Evolutionary conservation across 2,329 filamentous ascomycete genomes (phyloP), one percentile per base, ranked within the genome.

Genomic region (Colletotrichum lentis): DNA sequence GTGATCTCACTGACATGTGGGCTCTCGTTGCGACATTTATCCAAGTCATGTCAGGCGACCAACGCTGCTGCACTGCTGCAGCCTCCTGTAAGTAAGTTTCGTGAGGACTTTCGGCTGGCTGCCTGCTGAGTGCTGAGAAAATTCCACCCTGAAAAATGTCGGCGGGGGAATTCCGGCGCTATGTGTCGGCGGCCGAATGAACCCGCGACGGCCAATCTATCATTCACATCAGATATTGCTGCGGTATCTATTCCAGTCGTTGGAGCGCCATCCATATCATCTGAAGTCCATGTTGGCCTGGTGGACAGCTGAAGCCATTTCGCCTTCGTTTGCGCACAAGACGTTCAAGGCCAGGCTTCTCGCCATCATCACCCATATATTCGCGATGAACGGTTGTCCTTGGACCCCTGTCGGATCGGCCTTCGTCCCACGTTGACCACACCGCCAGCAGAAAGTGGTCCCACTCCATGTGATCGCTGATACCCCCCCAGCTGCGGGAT

Each of bases 251-350:
- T 1, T 43, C 16, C 35, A 31, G 22, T 35, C 41, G n/a, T 22
- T 55, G 49, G 56, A 55, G 55, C 44, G 55, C 50, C 55, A 50
- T 43, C 27, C 44, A 41, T 61, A 55, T 59, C 65, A 68, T 65
- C 55, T 37, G 16, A 56, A 59, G 37, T 61, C 31, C 4, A 22
- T 22, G 20, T 59, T 56, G 27, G 39, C 27, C 27, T 35, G 24
- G 22, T 39, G 35, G 35, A 56, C 24, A 47, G 50, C 27, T 20
- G 39, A 46, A 18, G 35, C 20, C 18, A 8, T 27, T 16, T 18
- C 10, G 11, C 35, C 20, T 52, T 20, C 12, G 22, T 44, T 31
- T 10, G 7, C n/a, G 27, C 11, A 20, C 22, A 31, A 43, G 18
- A 20, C 27, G 11, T 47, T 22, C 20, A 20, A 24, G 27, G 7